Percentiles rank a stretch among this genome's conserved stretches.
Evolutionary conservation across 768 basidiomycete species (phyloP).

Genomic region (Kwoniella sp.): DNA sequence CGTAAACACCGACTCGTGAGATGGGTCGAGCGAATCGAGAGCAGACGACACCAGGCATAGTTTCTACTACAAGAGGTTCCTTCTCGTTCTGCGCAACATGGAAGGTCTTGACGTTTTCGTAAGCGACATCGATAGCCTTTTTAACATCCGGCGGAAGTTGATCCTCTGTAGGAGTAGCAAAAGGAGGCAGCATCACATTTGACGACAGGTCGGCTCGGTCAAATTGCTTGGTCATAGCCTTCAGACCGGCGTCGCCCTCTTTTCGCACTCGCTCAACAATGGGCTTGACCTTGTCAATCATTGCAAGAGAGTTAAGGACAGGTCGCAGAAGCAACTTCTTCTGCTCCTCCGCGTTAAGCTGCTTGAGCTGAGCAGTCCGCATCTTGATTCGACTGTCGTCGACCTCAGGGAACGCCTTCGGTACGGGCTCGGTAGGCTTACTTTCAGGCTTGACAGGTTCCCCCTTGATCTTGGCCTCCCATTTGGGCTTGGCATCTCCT

Average conservation of each 20-base stretch:
- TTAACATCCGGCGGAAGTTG: conserved; percentile 61
- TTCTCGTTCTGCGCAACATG: conserved; percentile 82
- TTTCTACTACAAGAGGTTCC: conserved; percentile 77
- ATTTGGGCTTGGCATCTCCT: conserved; percentile 88
- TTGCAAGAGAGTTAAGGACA: conserved; percentile 78
- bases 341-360: conserved; percentile 61
- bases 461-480: conserved; percentile 60
- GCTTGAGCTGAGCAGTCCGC: conserved; percentile 68
- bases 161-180: conserved; percentile 62
- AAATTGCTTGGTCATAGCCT: conserved; percentile 88
- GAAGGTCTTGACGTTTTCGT: conserved; percentile 86
- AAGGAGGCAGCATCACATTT: conserved; percentile 78
- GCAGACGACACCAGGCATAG: conserved; percentile 97
- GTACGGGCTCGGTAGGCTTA: conserved; percentile 51
- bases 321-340: conserved; percentile 77
- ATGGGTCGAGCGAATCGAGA: conserved; percentile 94
- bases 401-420: conserved; percentile 44
- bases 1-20: conserved; percentile 90
- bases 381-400: conserved; percentile 64
- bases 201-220: conserved; percentile 75
- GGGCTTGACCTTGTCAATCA: conserved; percentile 90
- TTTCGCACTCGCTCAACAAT: conserved; percentile 85
- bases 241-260: conserved; percentile 81
- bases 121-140: conserved; percentile 84
- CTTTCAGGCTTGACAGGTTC: conserved; percentile 35